A percentile compares a stretch with the other conserved stretches of the same genome.
Conservation (phyloP, 2,329 filamentous ascomycete species). For the Fusarium paranaense region DNA sequence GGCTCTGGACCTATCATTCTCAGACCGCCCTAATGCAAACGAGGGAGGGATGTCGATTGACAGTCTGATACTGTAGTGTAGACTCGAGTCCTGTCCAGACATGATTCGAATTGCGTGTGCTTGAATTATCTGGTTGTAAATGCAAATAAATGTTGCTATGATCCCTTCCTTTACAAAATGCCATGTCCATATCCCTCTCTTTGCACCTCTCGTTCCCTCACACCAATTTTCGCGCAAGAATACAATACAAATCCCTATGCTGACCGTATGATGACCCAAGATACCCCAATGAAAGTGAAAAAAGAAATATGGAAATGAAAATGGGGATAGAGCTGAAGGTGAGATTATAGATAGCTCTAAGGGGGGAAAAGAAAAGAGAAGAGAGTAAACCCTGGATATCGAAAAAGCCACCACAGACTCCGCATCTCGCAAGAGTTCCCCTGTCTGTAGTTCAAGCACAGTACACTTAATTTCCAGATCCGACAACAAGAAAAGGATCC, state of each 20-base stretch:
- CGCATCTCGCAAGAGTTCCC: conserved; percentile 22
- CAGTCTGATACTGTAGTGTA: not conserved
- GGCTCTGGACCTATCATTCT: not conserved
- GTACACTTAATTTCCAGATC: conserved; percentile 16
- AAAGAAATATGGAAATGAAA: conserved; percentile 4
- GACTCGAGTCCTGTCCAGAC: not conserved
- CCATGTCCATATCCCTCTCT: conserved; percentile 1
- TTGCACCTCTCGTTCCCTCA: not conserved
- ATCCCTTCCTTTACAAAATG: not conserved
- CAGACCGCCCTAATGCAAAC: not conserved
- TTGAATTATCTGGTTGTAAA: conserved; percentile 10
- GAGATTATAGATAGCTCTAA: not conserved
- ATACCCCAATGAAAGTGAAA: conserved; percentile 8
- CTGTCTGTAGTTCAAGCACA: conserved; percentile 12
- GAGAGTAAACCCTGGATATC: conserved; percentile 30
- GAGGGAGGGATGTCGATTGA: not conserved
- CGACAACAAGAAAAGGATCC: not conserved
- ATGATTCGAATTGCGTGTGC: not conserved
- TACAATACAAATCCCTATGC: conserved; percentile 14
- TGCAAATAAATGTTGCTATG: not conserved
- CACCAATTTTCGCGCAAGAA: conserved; percentile 9
- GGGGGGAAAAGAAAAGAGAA: not conserved
- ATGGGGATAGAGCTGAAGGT: not conserved
- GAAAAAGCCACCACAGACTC: conserved; percentile 32
- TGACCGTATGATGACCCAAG: conserved; percentile 25